Evolutionary conservation across 2,329 filamentous ascomycete genomes (phyloP).

Genomic region (Sarocladium oryzae): DNA sequence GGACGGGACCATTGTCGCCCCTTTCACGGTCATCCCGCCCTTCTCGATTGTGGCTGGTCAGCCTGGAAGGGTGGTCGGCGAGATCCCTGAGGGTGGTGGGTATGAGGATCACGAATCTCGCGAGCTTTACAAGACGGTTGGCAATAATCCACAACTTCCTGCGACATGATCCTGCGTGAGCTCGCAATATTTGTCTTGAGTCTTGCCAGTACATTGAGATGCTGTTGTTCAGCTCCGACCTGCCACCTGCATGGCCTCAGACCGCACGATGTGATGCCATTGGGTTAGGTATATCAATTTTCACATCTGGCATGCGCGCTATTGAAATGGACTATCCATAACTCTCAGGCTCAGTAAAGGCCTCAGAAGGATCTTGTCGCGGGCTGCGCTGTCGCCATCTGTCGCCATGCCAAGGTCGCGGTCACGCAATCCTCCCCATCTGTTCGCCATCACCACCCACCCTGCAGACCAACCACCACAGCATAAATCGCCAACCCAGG

Average conservation of each 20-base stretch:
- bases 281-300: no score
- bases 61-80: constrained; percentile 73
- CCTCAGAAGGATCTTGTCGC: no score
- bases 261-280: no score
- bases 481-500: background rate
- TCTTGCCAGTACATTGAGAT: background rate
- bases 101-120: constrained; percentile 58
- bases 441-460: constrained; percentile 5
- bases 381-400: constrained; percentile 2
- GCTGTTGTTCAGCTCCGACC: no score
- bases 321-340: no score
- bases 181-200: background rate
- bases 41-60: constrained; percentile 85
- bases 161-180: constrained; percentile 16
- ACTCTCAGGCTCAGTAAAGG: no score
- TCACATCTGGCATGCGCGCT: no score
- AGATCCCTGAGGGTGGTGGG: constrained; percentile 63
- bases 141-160: constrained; percentile 43
- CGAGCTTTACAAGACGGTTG: constrained; percentile 58
- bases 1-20: constrained; percentile 75
- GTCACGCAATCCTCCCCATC: constrained; percentile 2
- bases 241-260: no score
- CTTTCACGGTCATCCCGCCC: constrained; percentile 86
- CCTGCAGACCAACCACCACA: background rate
- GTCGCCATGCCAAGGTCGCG: constrained; percentile 2